These are phyloP conservation scores for Pseudopithomyces maydicus DNA, from an alignment of 2,329 filamentous ascomycete species.

Conservation along the genomic window DNA sequence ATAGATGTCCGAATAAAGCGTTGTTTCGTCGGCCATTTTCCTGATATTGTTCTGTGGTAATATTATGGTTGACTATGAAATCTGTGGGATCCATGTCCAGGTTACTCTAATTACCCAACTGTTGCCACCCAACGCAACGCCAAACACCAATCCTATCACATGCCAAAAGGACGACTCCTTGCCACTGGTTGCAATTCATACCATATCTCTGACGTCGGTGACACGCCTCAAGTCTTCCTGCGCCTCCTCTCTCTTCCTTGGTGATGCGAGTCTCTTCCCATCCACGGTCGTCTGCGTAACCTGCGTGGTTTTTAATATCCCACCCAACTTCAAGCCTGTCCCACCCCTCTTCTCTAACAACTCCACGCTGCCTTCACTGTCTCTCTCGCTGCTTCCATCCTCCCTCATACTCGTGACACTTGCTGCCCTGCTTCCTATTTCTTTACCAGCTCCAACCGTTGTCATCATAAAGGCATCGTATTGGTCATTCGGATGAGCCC, in stretches of 20 bases:
- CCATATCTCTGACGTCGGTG: neutral
- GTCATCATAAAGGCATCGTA: conserved; percentile 15
- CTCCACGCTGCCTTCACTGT: conserved; percentile 12
- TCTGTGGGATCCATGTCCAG: too few species aligned
- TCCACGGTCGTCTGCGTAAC: conserved; percentile 1
- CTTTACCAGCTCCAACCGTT: conserved; percentile 15
- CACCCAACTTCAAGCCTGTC: neutral
- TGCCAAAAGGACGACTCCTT: neutral
- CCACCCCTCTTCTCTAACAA: neutral
- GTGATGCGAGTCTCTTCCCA: neutral
- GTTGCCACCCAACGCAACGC: neutral
- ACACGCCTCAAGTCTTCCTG: conserved; percentile 2
- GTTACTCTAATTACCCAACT: too few species aligned
- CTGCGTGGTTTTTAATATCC: conserved; percentile 13
- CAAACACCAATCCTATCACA: neutral
- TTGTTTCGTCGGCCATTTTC: too few species aligned
- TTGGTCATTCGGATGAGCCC: neutral
- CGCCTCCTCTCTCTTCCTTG: neutral
- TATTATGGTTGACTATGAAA: too few species aligned
- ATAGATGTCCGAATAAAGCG: neutral
- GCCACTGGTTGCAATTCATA: neutral
- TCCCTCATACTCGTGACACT: neutral
- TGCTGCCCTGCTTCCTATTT: neutral
- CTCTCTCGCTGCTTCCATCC: conserved; percentile 8
- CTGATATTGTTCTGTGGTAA: too few species aligned